Percentiles rank a stretch among this genome's conserved stretches.
phyloP scores from a whole-genome alignment of 768 basidiomycete species.

The Macrolepiota albuminosa region DNA sequence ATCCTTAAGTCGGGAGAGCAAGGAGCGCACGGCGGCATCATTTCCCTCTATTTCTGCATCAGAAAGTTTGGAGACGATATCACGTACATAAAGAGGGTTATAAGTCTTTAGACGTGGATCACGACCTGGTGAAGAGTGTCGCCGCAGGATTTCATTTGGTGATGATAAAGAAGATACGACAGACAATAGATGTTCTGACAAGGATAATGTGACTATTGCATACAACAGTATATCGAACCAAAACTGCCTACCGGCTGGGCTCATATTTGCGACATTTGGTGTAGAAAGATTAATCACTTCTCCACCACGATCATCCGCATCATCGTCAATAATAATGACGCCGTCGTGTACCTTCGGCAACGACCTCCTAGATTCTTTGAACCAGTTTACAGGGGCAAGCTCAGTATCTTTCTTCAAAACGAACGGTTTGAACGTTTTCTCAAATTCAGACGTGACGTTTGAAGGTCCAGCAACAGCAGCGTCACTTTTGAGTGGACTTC shows the following conservation, averaged over 20 bases:
- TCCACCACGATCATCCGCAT: slow-evolving; percentile 15
- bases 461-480: slow-evolving; percentile 33
- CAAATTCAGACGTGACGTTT: slow-evolving; percentile 55
- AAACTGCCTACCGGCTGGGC: slow-evolving; percentile 32
- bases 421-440: slow-evolving; percentile 75
- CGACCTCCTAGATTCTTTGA: slow-evolving; percentile 30
- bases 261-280: slow-evolving; percentile 26
- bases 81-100: slow-evolving; percentile 32
- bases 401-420: slow-evolving; percentile 68
- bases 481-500: slow-evolving; percentile 18
- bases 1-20: slow-evolving; percentile 58
- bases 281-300: slow-evolving; percentile 21
- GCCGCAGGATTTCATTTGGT: slow-evolving; percentile 14
- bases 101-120: slow-evolving; percentile 30
- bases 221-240: background rate
- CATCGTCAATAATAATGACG: slow-evolving; percentile 55
- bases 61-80: slow-evolving; percentile 57
- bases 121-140: slow-evolving; percentile 12
- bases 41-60: slow-evolving; percentile 80
- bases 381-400: slow-evolving; percentile 73
- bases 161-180: slow-evolving; percentile 33
- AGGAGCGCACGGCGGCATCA: slow-evolving; percentile 57
- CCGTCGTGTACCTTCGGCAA: slow-evolving; percentile 26
- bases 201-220: slow-evolving; percentile 4
- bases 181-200: slow-evolving; percentile 33